A percentile compares a stretch with the other conserved stretches of the same genome.
Conservation (phyloP, 192 early-diverging fungal genomes). For the Backusella macrospora region DNA sequence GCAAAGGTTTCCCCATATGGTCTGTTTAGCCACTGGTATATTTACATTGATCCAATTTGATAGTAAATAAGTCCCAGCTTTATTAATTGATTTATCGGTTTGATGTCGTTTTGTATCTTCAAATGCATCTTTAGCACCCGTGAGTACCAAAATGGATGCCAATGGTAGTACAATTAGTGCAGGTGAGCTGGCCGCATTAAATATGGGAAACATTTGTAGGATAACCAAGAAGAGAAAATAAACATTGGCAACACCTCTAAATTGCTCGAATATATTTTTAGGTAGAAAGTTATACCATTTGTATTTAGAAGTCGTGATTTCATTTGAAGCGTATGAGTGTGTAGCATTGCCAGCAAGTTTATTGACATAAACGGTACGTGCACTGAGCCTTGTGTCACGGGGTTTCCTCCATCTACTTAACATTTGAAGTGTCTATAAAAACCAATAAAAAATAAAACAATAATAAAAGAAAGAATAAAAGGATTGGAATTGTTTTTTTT, state of each 20-base stretch:
- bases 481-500: conserved; percentile 3
- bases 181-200: conserved; percentile 68
- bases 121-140: conserved; percentile 85
- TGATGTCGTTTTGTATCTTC: conserved; percentile 90
- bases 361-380: conserved; percentile 9
- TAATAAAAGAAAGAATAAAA: not conserved
- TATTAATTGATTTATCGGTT: conserved; percentile 86
- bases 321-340: conserved; percentile 50
- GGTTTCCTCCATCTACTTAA: not conserved
- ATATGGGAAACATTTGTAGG: conserved; percentile 66
- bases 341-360: not conserved
- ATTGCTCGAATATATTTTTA: conserved; percentile 95
- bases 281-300: conserved; percentile 87
- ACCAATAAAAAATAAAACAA: not conserved
- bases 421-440: conserved; percentile 6
- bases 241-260: conserved; percentile 89
- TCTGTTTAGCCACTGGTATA: conserved; percentile 28
- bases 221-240: conserved; percentile 91
- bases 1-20: conserved; percentile 2
- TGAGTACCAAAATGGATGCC: conserved; percentile 73
- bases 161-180: conserved; percentile 80
- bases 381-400: not conserved
- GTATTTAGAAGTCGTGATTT: conserved; percentile 89
- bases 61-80: conserved; percentile 53
- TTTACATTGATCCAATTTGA: conserved; percentile 67